Conservation (phyloP, 2,329 filamentous ascomycete species). For the Fusarium sp. region DNA sequence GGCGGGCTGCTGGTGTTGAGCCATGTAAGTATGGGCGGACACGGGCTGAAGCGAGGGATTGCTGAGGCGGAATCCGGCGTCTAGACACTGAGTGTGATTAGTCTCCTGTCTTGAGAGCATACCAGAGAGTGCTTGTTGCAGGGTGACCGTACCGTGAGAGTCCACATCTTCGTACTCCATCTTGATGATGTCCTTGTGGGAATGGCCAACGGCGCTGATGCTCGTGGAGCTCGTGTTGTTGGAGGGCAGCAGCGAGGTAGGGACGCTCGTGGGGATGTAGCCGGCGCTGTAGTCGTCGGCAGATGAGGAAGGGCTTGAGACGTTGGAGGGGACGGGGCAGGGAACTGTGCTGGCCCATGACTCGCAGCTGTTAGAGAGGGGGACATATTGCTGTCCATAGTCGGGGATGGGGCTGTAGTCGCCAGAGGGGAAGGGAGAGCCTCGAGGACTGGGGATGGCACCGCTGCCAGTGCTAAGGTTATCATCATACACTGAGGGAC, state of each 20-base stretch:
- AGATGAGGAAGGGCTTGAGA: slow-evolving; percentile 66
- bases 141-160: slow-evolving; percentile 47
- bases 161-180: slow-evolving; percentile 58
- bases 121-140: slow-evolving; percentile 1
- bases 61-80: slow-evolving; percentile 53
- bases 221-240: slow-evolving; percentile 50
- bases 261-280: slow-evolving; percentile 65
- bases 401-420: slow-evolving; percentile 61
- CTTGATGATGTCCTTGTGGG: slow-evolving; percentile 57
- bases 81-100: slow-evolving; percentile 50
- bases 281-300: slow-evolving; percentile 61
- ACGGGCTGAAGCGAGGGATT: slow-evolving; percentile 44
- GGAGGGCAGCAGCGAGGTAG: slow-evolving; percentile 58
- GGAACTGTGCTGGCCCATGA: slow-evolving; percentile 61
- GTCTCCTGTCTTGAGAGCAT: slow-evolving; percentile 36
- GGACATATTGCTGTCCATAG: slow-evolving; percentile 56
- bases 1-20: slow-evolving; percentile 47
- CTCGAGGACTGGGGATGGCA: slow-evolving; percentile 59
- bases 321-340: slow-evolving; percentile 61
- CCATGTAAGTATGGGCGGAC: slow-evolving; percentile 47
- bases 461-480: slow-evolving; percentile 56
- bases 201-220: slow-evolving; percentile 51
- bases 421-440: slow-evolving; percentile 60
- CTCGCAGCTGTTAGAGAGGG: slow-evolving; percentile 59
- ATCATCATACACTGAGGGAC: slow-evolving; percentile 57